phyloP scores from a whole-genome alignment of 164 flowering plant species.

The Chloranthus sessilifolius region DNA sequence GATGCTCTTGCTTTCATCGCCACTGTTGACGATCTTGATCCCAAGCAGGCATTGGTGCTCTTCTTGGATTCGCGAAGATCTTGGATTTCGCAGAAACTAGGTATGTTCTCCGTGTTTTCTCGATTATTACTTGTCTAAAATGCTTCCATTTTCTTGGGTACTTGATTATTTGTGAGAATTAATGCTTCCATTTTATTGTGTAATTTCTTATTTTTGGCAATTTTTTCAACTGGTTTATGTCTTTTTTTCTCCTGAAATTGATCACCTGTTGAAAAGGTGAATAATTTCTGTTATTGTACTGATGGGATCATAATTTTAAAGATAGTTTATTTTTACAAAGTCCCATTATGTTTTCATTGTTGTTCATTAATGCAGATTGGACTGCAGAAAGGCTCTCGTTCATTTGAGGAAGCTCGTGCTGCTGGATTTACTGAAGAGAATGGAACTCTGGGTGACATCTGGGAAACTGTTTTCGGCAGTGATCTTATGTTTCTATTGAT shows the following conservation, averaged over 20 bases:
- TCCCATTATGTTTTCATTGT: too few relatives aligned
- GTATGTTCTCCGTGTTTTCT: conserved; percentile 19
- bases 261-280: too few relatives aligned
- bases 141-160: too few relatives aligned
- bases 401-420: conserved; percentile 88
- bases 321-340: too few relatives aligned
- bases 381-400: conserved; percentile 82
- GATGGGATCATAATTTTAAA: too few relatives aligned
- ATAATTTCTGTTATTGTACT: too few relatives aligned
- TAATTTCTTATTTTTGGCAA: too few relatives aligned
- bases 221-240: too few relatives aligned
- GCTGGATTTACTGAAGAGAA: conserved; percentile 89
- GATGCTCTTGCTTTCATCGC: conserved; percentile 88
- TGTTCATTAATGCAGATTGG: conserved; percentile 55
- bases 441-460: conserved; percentile 92
- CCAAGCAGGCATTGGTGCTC: conserved; percentile 52
- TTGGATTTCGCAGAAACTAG: conserved; percentile 55
- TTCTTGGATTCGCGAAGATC: conserved; percentile 71
- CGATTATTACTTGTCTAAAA: too few relatives aligned
- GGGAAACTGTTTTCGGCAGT: conserved; percentile 78
- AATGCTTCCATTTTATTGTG: too few relatives aligned
- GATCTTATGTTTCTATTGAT: conserved; percentile 89
- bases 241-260: too few relatives aligned
- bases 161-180: too few relatives aligned
- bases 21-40: conserved; percentile 68